Evolutionary conservation across 768 basidiomycete species (phyloP).

Genomic region (Suillus spraguei): DNA sequence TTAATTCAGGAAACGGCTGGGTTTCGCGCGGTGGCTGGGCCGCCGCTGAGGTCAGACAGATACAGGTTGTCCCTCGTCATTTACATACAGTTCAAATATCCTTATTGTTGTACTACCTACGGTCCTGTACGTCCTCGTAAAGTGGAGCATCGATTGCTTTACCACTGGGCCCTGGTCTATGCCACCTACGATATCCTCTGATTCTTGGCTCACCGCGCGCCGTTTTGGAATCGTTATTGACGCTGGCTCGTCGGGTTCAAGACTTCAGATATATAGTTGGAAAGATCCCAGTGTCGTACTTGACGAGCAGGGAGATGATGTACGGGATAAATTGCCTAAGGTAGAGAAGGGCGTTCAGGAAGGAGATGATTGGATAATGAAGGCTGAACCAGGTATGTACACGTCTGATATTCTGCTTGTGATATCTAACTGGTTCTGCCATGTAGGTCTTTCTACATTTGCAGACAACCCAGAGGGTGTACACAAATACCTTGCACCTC

Average conservation of each 20-base stretch:
- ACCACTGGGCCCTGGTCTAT: constrained; percentile 41
- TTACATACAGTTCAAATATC: neutral
- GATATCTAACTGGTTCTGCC: neutral
- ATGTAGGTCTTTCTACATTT: constrained; percentile 84
- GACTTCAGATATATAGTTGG: constrained; percentile 98
- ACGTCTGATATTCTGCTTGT: constrained; percentile 28
- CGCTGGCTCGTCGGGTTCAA: constrained; percentile 96
- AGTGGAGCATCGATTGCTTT: constrained; percentile 6
- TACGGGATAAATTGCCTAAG: constrained; percentile 65
- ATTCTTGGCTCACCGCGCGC: constrained; percentile 78
- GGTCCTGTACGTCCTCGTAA: neutral
- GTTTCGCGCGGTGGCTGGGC: neutral
- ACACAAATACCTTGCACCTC: constrained; percentile 75
- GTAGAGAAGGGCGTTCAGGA: constrained; percentile 89
- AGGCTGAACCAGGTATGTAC: constrained; percentile 85
- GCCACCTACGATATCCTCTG: constrained; percentile 73
- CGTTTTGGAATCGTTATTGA: constrained; percentile 96
- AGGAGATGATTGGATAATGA: constrained; percentile 85
- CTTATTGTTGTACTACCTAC: neutral
- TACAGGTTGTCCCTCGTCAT: neutral
- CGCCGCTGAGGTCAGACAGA: neutral
- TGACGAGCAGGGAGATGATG: constrained; percentile 50
- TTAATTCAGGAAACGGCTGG: neutral
- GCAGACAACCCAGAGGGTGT: constrained; percentile 69
- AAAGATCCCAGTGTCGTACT: constrained; percentile 70